A percentile compares a stretch with the other conserved stretches of the same genome.
Evolutionary conservation across 371 early-diverging fungal species (phyloP).

Genomic region (Mucor mucedo): DNA sequence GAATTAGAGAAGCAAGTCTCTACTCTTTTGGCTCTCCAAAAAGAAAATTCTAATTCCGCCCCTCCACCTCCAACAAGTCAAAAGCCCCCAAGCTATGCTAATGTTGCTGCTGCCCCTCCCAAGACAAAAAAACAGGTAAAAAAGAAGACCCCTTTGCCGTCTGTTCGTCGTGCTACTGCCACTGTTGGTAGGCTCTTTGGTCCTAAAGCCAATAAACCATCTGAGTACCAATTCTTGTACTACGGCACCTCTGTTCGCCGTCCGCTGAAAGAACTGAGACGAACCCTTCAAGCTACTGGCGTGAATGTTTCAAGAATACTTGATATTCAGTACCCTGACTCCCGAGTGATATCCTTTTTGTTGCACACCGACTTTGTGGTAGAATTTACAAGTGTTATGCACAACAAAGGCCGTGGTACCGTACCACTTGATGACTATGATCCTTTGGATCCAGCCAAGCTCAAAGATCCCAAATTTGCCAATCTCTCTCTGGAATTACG

Average conservation of each 20-base stretch:
- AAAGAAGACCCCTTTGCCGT: not conserved
- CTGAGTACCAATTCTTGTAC: not conserved
- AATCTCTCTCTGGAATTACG: too few species aligned
- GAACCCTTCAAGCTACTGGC: not conserved
- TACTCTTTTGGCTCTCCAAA: not conserved
- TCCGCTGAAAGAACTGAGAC: not conserved
- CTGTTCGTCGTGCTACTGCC: not conserved
- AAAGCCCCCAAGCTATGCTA: not conserved
- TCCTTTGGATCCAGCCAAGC: too few species aligned
- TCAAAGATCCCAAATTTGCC: too few species aligned
- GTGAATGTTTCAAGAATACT: constrained; percentile 1
- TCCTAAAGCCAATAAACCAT: not conserved
- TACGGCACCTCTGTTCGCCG: not conserved
- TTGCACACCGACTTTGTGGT: too few species aligned
- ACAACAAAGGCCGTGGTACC: too few species aligned
- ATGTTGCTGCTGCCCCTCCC: not conserved
- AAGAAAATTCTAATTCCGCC: not conserved
- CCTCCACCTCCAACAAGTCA: not conserved
- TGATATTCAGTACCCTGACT: constrained; percentile 6
- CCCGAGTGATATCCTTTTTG: not conserved
- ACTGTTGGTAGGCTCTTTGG: not conserved
- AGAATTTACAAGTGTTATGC: too few species aligned
- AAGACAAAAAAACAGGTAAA: not conserved
- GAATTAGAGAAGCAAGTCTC: not conserved
- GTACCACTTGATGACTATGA: too few species aligned